Base-by-base conservation (phyloP, 169 alveolate species). In the Plasmodium inui region DNA sequence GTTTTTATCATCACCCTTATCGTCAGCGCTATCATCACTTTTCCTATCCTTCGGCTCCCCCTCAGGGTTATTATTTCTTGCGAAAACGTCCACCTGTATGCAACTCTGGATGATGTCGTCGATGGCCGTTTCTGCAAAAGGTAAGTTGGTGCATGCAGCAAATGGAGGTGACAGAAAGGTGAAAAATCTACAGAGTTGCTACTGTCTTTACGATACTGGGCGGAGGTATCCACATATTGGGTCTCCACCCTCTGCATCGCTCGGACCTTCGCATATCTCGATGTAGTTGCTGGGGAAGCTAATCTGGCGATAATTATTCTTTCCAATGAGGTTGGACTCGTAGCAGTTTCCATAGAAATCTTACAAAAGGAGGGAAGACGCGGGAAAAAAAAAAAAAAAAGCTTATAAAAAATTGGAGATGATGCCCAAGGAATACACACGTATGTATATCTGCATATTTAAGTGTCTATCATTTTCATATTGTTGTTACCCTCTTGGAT, bases 221-320 rank as follows among this genome's bases (percentile, higher is more conserved):
- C 26, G 22, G 9, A 67, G 37, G 37, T 22, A 14, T 28, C 5
- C 76, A 67, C 76, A 67, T 2, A 67, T 6, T 6, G 76, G 41
- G 8, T 67, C 30, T 67, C n/a, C 37, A 50, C 37, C 76, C 76
- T 12, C 44, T 10, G 3, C 19, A 7, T 26, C 57, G 44, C 12
- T 12, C 55, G 17, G 78, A 86, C 93, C 81, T 55, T 86, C 93
- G 44, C 81, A 55, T 74, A 86, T 46, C 44, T 76, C 86, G 28
- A 86, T 86, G 61, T 76, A 76, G 53, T 86, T 86, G 61, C 80
- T 86, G 50, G 72, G 39, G 81, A 86, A 86, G 61, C 76, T 86
- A 74, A 86, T 74, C 28, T 86, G 84, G n/a, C 83, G 50, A 8
- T 14, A 55, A 10, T 44, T 55, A 44, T 76, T 86, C 70, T 73